Evolutionary conservation across 2,329 filamentous ascomycete genomes (phyloP).

Genomic region (Aspergillus phoenicis): DNA sequence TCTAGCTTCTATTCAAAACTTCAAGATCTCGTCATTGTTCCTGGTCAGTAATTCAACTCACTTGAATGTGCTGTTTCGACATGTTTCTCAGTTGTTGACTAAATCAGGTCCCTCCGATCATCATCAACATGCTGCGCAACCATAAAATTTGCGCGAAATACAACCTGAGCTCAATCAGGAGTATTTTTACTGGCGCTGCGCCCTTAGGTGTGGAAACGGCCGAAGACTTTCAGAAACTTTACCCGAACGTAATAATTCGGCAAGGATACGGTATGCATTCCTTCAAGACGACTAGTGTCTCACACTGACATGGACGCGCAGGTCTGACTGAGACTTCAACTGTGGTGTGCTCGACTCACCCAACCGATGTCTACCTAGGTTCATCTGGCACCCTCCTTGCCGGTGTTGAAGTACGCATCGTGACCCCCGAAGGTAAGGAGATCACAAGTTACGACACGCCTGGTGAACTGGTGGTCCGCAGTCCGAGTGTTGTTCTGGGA

Average conservation of each 20-base stretch:
- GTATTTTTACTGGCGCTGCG: slow-evolving; percentile 74
- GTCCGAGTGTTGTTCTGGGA: slow-evolving; percentile 75
- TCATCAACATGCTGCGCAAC: slow-evolving; percentile 73
- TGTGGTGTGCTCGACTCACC: slow-evolving; percentile 62
- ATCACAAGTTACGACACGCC: slow-evolving; percentile 71
- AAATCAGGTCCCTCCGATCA: slow-evolving; percentile 72
- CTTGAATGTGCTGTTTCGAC: too few relatives aligned
- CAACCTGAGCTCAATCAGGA: slow-evolving; percentile 68
- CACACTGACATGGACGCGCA: slow-evolving; percentile 31
- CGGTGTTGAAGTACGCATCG: slow-evolving; percentile 64
- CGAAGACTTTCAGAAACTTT: slow-evolving; percentile 62
- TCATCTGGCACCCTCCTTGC: slow-evolving; percentile 73
- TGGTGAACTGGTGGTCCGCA: slow-evolving; percentile 79
- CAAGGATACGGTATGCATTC: slow-evolving; percentile 67
- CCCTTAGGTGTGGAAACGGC: slow-evolving; percentile 75
- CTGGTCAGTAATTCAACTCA: slow-evolving; percentile 54
- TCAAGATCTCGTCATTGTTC: slow-evolving; percentile 68
- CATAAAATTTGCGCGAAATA: slow-evolving; percentile 63
- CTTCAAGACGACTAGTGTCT: not conserved
- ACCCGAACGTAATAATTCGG: slow-evolving; percentile 65
- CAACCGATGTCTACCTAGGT: slow-evolving; percentile 67
- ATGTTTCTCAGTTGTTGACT: not conserved
- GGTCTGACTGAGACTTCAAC: slow-evolving; percentile 77
- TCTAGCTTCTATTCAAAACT: slow-evolving; percentile 65
- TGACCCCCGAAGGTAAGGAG: slow-evolving; percentile 70